Conservation (phyloP, 345 rosid genomes). For the Lenwebbia sp. region DNA sequence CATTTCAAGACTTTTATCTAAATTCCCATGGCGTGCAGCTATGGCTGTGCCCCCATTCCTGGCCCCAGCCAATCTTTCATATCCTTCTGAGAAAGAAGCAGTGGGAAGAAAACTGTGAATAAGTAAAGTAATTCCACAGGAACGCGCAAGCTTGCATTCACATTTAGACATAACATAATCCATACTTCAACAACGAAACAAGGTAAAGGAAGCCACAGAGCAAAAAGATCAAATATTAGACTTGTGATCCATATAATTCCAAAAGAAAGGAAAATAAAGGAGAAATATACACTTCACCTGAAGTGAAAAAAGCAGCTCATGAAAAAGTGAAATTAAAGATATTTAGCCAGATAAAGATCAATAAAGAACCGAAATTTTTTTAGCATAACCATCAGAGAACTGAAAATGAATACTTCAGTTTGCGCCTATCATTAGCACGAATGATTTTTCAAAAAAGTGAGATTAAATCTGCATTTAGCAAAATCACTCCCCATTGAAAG, state of each 20-base stretch:
- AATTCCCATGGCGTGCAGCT: conserved; percentile 1
- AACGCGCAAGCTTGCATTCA: neutral
- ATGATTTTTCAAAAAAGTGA: no score
- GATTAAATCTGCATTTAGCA: no score
- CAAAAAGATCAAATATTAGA: neutral
- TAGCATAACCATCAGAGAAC: no score
- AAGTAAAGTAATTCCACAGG: neutral
- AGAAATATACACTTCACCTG: neutral
- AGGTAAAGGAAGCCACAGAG: neutral
- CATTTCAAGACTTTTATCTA: conserved; percentile 1
- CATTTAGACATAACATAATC: neutral
- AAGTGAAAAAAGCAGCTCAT: neutral
- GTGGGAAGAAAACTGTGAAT: neutral
- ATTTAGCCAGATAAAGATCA: neutral
- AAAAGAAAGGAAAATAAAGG: neutral
- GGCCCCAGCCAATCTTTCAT: conserved; percentile 57
- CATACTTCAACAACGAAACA: neutral
- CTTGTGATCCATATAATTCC: neutral
- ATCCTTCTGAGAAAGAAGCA: conserved; percentile 45
- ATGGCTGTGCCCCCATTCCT: conserved; percentile 25
- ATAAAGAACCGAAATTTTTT: neutral
- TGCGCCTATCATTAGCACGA: neutral
- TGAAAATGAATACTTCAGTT: neutral
- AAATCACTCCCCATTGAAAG: no score
- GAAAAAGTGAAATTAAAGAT: neutral